Evolutionary conservation across 306 rosid genomes (phyloP).

Genomic region (Vachellia collinsii): DNA sequence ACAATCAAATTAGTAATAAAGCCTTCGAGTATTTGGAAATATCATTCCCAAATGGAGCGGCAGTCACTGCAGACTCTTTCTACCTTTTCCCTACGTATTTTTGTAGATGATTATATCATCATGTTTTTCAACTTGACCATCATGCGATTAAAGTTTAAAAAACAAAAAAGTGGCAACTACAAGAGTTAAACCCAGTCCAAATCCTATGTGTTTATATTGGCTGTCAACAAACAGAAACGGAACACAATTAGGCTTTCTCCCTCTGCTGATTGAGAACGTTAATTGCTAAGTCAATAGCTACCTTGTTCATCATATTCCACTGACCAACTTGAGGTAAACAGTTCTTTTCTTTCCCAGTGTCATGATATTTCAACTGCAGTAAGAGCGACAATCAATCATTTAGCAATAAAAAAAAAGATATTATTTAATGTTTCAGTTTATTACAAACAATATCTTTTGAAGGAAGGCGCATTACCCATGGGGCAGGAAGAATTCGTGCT

Average conservation of each 20-base stretch:
- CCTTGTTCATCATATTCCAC: constrained; percentile 99
- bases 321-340: constrained; percentile 99
- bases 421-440: background rate
- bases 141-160: background rate
- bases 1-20: background rate
- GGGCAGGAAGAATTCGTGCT: constrained; percentile 97
- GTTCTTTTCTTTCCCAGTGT: constrained; percentile 92
- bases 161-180: background rate
- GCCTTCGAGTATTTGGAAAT: background rate
- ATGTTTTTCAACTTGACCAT: background rate
- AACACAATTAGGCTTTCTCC: background rate
- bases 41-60: too few species aligned
- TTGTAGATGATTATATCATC: background rate
- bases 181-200: constrained; percentile 1
- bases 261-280: background rate
- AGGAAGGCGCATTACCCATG: constrained; percentile 76
- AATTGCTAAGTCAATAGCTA: constrained; percentile 32
- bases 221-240: background rate
- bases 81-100: background rate
- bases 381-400: constrained; percentile 23
- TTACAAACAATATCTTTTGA: constrained; percentile 18
- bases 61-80: background rate
- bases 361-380: constrained; percentile 90
- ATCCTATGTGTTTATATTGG: background rate
- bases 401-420: background rate